phyloP scores from a whole-genome alignment of 768 basidiomycete species.

The Kwoniella sp. region DNA sequence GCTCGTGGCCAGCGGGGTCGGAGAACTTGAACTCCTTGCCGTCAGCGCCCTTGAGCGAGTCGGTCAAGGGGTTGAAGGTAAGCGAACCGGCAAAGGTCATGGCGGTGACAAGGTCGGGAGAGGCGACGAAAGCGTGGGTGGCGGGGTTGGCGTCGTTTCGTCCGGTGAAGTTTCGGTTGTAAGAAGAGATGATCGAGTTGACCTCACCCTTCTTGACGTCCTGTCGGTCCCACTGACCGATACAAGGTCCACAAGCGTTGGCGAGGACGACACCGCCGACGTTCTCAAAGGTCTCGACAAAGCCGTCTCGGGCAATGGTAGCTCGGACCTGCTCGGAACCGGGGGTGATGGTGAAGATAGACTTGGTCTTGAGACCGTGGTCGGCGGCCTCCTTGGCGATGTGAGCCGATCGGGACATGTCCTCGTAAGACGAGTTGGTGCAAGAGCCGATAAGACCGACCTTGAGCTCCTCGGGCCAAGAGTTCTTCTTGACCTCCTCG shows the following conservation, averaged over 20 bases:
- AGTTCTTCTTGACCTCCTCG: slow-evolving; percentile 82
- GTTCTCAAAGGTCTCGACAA: slow-evolving; percentile 78
- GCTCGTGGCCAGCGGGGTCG: slow-evolving; percentile 83
- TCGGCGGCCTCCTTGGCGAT: slow-evolving; percentile 82
- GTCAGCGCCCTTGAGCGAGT: slow-evolving; percentile 77
- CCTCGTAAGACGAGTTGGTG: slow-evolving; percentile 99
- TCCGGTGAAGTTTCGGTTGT: slow-evolving; percentile 99
- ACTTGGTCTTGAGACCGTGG: slow-evolving; percentile 83
- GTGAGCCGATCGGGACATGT: slow-evolving; percentile 95
- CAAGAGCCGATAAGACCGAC: slow-evolving; percentile 98
- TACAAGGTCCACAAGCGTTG: slow-evolving; percentile 98
- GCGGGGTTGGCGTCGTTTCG: slow-evolving; percentile 99
- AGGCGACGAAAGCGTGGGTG: slow-evolving; percentile 63
- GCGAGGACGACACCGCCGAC: slow-evolving; percentile 91
- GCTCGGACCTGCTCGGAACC: slow-evolving; percentile 98
- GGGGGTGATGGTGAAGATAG: slow-evolving; percentile 95
- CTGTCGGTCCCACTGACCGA: slow-evolving; percentile 96
- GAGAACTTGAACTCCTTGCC: slow-evolving; percentile 97
- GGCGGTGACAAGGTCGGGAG: slow-evolving; percentile 74
- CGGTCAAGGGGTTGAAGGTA: slow-evolving; percentile 93
- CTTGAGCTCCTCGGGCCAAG: slow-evolving; percentile 94
- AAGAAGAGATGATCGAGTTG: slow-evolving; percentile 99
- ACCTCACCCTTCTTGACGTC: slow-evolving; percentile 94
- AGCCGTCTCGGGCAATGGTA: slow-evolving; percentile 93
- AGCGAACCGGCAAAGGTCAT: slow-evolving; percentile 91